phyloP scores from a whole-genome alignment of 164 flowering plant species.

The Piper longum region DNA sequence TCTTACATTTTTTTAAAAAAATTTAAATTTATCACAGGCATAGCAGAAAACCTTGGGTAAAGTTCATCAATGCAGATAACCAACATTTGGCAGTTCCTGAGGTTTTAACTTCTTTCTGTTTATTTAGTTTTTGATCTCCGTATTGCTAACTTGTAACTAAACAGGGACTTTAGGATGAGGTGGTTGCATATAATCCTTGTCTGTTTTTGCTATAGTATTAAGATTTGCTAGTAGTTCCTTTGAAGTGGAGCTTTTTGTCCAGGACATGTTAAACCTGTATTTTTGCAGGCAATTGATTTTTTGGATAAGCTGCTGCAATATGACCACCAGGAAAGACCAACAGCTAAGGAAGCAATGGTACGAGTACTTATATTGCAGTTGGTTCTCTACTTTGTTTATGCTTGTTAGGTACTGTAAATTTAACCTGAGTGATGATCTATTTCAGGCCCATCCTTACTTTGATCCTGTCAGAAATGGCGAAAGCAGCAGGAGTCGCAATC shows the following conservation, averaged over 20 bases:
- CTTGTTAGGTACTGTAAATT: too few relatives aligned
- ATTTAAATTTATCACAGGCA: conserved; percentile 38
- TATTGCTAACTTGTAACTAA: too few relatives aligned
- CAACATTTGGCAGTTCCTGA: conserved; percentile 92
- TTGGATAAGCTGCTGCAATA: conserved; percentile 91
- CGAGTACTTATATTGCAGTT: not conserved
- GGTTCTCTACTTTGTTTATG: not conserved
- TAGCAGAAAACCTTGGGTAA: conserved; percentile 80
- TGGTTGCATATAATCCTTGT: not conserved
- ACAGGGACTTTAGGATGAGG: not conserved
- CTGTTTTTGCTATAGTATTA: not conserved
- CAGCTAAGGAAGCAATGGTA: conserved; percentile 99
- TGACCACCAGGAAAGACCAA: conserved; percentile 97
- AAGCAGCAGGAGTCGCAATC: conserved; percentile 53
- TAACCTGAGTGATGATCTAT: not conserved
- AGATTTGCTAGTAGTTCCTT: too few relatives aligned
- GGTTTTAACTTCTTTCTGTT: conserved; percentile 22
- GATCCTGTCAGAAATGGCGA: conserved; percentile 69
- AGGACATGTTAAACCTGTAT: too few relatives aligned
- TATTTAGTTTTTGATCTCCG: too few relatives aligned
- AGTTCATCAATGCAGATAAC: conserved; percentile 68
- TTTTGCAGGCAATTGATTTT: conserved; percentile 68
- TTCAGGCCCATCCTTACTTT: conserved; percentile 95
- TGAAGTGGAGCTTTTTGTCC: too few relatives aligned
- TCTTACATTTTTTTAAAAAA: not conserved